These are phyloP conservation scores for Sporothrix sp. DNA, from an alignment of 2,329 filamentous ascomycete genomes.

Conservation along the genomic window DNA sequence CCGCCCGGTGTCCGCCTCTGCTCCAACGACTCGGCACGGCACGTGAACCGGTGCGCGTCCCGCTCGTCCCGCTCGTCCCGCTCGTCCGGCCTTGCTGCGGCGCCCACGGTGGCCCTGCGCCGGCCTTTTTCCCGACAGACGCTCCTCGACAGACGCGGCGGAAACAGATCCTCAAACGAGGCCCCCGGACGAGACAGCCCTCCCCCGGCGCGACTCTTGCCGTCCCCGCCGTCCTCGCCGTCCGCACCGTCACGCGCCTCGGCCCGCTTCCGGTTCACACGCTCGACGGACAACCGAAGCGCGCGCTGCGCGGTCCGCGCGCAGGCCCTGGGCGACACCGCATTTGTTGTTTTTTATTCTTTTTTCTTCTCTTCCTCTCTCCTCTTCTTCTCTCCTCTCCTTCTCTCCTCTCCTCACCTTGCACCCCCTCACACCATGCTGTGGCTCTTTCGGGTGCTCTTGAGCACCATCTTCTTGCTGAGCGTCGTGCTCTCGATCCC, in stretches of 20 bases:
- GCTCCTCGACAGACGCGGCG: background rate
- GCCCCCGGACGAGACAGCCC: background rate
- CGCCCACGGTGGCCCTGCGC: too few species aligned
- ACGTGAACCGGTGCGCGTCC: too few species aligned
- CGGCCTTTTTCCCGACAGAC: background rate
- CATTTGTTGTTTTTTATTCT: background rate
- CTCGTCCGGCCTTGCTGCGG: too few species aligned
- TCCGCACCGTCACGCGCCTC: background rate
- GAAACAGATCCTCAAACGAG: background rate
- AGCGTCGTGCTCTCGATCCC: constrained; percentile 93
- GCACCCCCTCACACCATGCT: constrained; percentile 48
- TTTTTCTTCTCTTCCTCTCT: too few species aligned
- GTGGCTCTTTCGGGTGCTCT: constrained; percentile 67
- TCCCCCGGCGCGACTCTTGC: too few species aligned
- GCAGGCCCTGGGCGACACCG: constrained; percentile 3
- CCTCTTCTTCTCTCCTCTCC: background rate
- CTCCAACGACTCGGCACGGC: too few species aligned
- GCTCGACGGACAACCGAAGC: background rate
- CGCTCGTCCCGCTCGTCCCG: too few species aligned
- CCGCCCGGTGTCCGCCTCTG: too few species aligned
- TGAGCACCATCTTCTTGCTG: constrained; percentile 76
- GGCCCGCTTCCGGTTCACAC: too few species aligned
- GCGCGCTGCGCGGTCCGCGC: constrained; percentile 14
- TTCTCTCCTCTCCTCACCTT: constrained; percentile 4
- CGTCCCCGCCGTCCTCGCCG: background rate